Percentiles rank a stretch among this genome's conserved stretches.
Evolutionary conservation across 495 filamentous ascomycete genomes (phyloP).

Genomic region (Pyronema domesticum): DNA sequence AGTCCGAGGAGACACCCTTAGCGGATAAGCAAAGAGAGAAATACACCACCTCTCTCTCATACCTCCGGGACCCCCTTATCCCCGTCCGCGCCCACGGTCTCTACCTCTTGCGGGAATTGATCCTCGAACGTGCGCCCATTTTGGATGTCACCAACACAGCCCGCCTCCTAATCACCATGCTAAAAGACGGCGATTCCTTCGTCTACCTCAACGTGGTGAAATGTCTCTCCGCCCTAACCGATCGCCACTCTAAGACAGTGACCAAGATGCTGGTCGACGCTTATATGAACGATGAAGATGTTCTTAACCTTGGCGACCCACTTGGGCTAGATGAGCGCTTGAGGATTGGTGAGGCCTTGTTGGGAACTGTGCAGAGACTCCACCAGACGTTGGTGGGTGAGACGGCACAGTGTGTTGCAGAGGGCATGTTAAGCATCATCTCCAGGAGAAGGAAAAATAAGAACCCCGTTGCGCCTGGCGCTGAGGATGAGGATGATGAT

Average conservation of each 20-base stretch:
- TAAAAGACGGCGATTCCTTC: slow-evolving; percentile 55
- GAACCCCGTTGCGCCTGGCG: background rate
- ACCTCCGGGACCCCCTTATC: slow-evolving; percentile 57
- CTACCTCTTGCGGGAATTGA: slow-evolving; percentile 46
- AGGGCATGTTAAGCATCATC: slow-evolving; percentile 48
- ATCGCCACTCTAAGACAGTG: slow-evolving; percentile 46
- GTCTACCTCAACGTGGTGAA: slow-evolving; percentile 54
- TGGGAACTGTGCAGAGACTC: slow-evolving; percentile 49
- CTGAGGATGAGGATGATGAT: slow-evolving; percentile 31
- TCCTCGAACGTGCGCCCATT: slow-evolving; percentile 42
- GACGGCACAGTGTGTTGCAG: slow-evolving; percentile 35
- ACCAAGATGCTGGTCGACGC: slow-evolving; percentile 46
- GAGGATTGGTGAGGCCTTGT: slow-evolving; percentile 53
- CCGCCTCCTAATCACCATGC: slow-evolving; percentile 45
- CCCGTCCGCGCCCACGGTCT: slow-evolving; percentile 67
- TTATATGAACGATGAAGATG: slow-evolving; percentile 48
- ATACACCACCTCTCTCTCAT: slow-evolving; percentile 51
- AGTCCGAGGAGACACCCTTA: background rate
- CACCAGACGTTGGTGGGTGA: slow-evolving; percentile 44
- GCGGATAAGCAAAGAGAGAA: slow-evolving; percentile 29
- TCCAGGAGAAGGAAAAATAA: slow-evolving; percentile 37
- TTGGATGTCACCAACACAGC: slow-evolving; percentile 54
- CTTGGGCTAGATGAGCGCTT: slow-evolving; percentile 46
- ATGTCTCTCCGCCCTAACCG: slow-evolving; percentile 45
- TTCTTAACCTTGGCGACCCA: slow-evolving; percentile 5